Evolutionary conservation across 208 protist genomes (phyloP).

Genomic region (Acanthamoeba royreba): DNA sequence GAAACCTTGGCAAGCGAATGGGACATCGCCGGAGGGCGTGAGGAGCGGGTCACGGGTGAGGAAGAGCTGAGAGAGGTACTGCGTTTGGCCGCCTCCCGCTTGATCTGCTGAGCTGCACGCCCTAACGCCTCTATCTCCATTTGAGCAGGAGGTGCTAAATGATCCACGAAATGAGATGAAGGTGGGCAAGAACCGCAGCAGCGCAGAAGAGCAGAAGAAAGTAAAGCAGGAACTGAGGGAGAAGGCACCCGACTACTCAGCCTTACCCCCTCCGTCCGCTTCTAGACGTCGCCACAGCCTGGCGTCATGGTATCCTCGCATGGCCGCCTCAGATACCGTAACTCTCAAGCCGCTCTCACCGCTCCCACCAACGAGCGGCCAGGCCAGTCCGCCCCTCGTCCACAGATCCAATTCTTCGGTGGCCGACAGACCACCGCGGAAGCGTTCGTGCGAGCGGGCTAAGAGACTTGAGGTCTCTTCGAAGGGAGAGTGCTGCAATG

Average conservation of each 20-base stretch:
- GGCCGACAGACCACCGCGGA: not conserved
- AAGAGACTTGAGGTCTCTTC: not conserved
- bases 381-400: not conserved
- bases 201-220: not conserved
- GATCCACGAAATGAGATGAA: constrained; percentile 15
- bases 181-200: constrained; percentile 1
- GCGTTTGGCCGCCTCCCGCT: no score
- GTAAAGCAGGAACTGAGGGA: constrained; percentile 10
- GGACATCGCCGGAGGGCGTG: not conserved
- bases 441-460: not conserved
- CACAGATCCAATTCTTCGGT: not conserved
- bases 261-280: not conserved
- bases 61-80: not conserved
- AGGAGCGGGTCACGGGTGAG: not conserved
- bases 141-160: not conserved
- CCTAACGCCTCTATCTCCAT: no score
- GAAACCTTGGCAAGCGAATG: not conserved
- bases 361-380: not conserved
- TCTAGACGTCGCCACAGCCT: not conserved
- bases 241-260: not conserved
- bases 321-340: not conserved
- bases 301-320: constrained; percentile 2
- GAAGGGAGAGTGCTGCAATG: not conserved
- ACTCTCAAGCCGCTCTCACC: not conserved
- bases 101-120: no score